Evolutionary conservation across 2,329 filamentous ascomycete species (phyloP), one percentile per base, ranked within the genome.

Genomic region (Diplodia sapinea): DNA sequence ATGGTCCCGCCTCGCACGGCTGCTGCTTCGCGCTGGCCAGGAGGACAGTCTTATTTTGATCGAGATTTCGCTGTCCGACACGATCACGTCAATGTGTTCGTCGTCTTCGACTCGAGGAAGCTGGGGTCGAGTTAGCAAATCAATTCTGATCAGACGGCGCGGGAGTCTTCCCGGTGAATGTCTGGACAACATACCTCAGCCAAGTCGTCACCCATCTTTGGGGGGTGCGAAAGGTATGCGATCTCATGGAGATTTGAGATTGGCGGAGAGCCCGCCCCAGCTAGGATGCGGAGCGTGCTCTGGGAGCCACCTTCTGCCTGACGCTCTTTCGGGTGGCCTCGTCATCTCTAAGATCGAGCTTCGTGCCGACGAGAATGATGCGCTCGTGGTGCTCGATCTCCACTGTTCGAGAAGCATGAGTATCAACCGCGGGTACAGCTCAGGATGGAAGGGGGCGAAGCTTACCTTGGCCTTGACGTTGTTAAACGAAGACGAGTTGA

Each of bases 361-460:
- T 98, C 74, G 94, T 98, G 72, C 94, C 94, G 74, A 98, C 95
- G 61, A 98, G 88, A 77, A 98, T 97, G 80, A 98, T 97, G 43
- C 95, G 94, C 29, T 94, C 94, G 79, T 98, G 94, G 76, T 98
- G 94, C 75, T 96, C 93, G 77, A 98, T 98, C 80, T 99, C 94
- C 94, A 98, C 93, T 98, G 68, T 31, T 56, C 63, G 26, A 70
- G n/a, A 51, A 38, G 23, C 36, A 54, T 76, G 65, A 78, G 73
- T 68, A 49, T 26, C 23, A 69, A 52, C 57, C 66, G 49, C 69
- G 59, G 63, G 57, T 68, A 61, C 31, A 38, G 12, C 51, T 51
- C 3, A n/a, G 33, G 49, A 59, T n/a, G 29, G n/a, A 31, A 57
- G 33, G 52, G 47, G 13, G 43, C 57, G 62, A 26, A 23, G 23